Conservation (phyloP, 2,329 filamentous ascomycete species). For the Colletotrichum sp. region DNA sequence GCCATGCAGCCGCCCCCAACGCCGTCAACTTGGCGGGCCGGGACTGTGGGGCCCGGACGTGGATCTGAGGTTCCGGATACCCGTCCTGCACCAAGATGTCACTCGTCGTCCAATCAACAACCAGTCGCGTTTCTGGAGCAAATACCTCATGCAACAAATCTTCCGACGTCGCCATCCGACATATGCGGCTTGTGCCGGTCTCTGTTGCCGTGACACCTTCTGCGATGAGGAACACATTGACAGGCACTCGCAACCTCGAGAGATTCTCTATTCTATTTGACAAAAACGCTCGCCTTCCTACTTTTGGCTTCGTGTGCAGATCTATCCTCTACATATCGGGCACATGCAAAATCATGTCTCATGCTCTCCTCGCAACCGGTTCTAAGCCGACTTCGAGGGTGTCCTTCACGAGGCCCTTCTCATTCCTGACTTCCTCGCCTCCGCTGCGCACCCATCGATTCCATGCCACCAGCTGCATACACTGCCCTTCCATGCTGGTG, state of each 20-base stretch:
- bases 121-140: background rate
- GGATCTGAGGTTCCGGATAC: background rate
- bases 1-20: conserved; percentile 3
- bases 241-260: background rate
- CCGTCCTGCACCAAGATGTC: background rate
- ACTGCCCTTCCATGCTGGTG: conserved; percentile 46
- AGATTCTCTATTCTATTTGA: background rate
- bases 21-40: conserved; percentile 2
- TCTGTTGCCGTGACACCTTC: background rate
- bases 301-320: background rate
- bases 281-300: background rate
- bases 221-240: background rate
- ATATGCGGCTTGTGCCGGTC: background rate
- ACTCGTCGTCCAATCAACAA: background rate
- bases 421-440: background rate
- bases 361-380: conserved; percentile 15
- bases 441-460: conserved; percentile 31
- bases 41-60: background rate
- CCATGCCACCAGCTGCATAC: conserved; percentile 43
- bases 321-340: background rate
- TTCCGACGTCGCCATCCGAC: background rate
- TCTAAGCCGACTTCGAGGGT: conserved; percentile 13
- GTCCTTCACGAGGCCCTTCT: conserved; percentile 9
- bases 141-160: background rate
- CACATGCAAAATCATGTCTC: background rate